A percentile compares a stretch with the other conserved stretches of the same genome.
Conservation (phyloP, 2,329 filamentous ascomycete species). For the Macrophomina tecta region DNA sequence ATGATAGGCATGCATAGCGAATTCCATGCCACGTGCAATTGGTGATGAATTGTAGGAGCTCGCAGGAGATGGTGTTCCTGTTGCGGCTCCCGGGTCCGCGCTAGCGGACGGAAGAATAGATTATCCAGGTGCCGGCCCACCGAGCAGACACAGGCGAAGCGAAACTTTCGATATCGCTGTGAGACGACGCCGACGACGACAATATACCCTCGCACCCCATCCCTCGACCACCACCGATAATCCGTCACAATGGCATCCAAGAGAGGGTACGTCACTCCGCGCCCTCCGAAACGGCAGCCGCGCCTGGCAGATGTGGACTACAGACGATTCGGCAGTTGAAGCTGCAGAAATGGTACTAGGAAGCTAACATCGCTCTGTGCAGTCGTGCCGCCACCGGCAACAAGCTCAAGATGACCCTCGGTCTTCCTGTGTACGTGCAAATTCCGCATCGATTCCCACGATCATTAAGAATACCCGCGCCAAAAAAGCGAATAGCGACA, state of each 20-base stretch:
- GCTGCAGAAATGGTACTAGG: slow-evolving; percentile 2
- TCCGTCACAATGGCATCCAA: slow-evolving; percentile 48
- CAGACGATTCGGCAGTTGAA: neutral
- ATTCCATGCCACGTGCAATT: no score
- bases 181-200: slow-evolving; percentile 27
- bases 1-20: no score
- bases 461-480: neutral
- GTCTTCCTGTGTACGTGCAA: slow-evolving; percentile 94
- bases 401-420: slow-evolving; percentile 99
- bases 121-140: slow-evolving; percentile 14
- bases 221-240: slow-evolving; percentile 41
- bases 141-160: slow-evolving; percentile 24
- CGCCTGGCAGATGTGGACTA: neutral
- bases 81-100: neutral
- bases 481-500: slow-evolving; percentile 29
- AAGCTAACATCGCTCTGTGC: slow-evolving; percentile 37
- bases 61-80: slow-evolving; percentile 2
- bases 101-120: slow-evolving; percentile 23
- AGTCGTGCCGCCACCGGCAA: slow-evolving; percentile 89
- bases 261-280: slow-evolving; percentile 43
- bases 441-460: slow-evolving; percentile 20
- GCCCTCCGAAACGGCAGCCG: neutral
- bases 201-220: slow-evolving; percentile 26
- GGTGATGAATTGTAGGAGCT: no score
- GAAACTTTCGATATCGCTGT: slow-evolving; percentile 27